Evolutionary conservation across 202 grass and related monocot species (phyloP).

Genomic region (Zizania palustris): DNA sequence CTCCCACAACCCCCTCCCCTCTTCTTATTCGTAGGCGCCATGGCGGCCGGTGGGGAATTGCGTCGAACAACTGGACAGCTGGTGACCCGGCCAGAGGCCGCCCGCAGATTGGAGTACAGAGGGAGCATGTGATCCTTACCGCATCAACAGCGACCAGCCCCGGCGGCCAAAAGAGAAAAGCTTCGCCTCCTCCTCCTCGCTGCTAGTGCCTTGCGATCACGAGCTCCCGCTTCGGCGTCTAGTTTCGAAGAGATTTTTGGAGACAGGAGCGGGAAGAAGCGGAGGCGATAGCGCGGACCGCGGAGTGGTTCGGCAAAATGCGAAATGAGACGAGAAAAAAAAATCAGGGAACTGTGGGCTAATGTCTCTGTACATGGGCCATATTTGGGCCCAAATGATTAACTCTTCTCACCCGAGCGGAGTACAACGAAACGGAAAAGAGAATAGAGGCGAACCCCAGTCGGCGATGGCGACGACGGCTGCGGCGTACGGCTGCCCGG

Average conservation of each 20-base stretch:
- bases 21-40: neutral
- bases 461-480: conserved; percentile 37
- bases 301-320: neutral
- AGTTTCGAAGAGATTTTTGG: conserved; percentile 21
- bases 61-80: neutral
- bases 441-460: conserved; percentile 27
- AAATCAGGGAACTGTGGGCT: neutral
- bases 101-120: neutral
- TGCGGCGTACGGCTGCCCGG: conserved; percentile 28
- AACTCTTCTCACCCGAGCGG: neutral
- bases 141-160: neutral
- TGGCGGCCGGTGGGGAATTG: neutral
- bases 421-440: no score
- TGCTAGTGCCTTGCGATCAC: neutral
- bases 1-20: no score
- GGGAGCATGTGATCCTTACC: conserved; percentile 10
- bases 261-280: neutral
- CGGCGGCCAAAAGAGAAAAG: neutral
- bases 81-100: neutral
- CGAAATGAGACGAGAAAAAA: neutral
- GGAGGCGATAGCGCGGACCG: neutral
- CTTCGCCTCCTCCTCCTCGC: conserved; percentile 8
- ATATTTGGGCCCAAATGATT: neutral
- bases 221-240: neutral
- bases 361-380: neutral